Evolutionary conservation across 139 green algal genomes (phyloP).

Genomic region (Closterium sp.): DNA sequence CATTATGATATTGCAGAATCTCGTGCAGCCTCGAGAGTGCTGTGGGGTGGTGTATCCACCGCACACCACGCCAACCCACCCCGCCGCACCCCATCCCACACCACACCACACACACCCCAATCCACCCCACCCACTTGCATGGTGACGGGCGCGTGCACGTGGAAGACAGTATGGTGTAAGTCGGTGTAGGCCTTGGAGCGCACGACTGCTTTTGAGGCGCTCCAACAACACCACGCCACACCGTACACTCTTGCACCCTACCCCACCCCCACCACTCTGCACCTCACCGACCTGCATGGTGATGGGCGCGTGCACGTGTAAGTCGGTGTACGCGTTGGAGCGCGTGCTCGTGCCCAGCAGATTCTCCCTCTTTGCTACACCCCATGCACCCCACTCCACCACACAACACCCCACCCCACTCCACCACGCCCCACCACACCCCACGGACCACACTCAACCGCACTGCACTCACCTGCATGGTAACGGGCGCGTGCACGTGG

Average conservation of each 20-base stretch:
- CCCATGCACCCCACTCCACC: no score
- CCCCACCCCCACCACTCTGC: no score
- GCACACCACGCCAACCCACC: no score
- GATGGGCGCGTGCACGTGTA: constrained; percentile 85
- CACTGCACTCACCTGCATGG: constrained; percentile 56
- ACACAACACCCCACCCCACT: background rate
- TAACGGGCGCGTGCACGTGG: constrained; percentile 89
- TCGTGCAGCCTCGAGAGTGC: no score
- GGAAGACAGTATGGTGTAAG: constrained; percentile 99
- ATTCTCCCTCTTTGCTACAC: constrained; percentile 69
- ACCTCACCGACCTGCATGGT: no score
- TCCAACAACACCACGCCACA: no score
- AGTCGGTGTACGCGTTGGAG: constrained; percentile 99
- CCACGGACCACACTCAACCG: no score
- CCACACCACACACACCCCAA: background rate
- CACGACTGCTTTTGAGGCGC: constrained; percentile 60
- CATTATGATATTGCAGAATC: no score
- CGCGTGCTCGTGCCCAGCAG: constrained; percentile 86
- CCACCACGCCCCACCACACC: background rate
- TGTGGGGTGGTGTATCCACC: no score
- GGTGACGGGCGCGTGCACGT: constrained; percentile 85
- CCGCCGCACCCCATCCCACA: no score
- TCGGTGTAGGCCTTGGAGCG: constrained; percentile 98
- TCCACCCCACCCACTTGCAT: constrained; percentile 55
- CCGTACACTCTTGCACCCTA: no score